Conservation (phyloP, 768 basidiomycete genomes). For the Agrocybe pediades region DNA sequence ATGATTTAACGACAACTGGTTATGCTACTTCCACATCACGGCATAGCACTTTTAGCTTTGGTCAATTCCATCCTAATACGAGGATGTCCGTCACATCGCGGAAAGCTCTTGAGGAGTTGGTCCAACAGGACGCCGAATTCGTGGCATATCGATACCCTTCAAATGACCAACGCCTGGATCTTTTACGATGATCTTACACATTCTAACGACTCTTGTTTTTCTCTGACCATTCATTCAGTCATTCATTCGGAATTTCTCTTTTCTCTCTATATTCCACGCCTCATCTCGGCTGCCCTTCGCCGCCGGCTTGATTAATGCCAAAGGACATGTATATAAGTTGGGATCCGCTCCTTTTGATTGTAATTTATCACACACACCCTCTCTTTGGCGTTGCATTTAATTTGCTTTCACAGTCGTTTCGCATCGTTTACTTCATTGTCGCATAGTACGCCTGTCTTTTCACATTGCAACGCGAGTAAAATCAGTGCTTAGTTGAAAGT, state of each 20-base stretch:
- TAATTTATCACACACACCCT: slow-evolving; percentile 20
- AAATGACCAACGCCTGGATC: slow-evolving; percentile 66
- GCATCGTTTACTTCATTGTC: slow-evolving; percentile 3
- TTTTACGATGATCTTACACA: slow-evolving; percentile 39
- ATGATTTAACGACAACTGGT: slow-evolving; percentile 45
- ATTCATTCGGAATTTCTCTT: too few relatives aligned
- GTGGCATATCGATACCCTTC: slow-evolving; percentile 89
- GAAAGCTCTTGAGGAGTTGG: slow-evolving; percentile 74
- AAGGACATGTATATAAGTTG: slow-evolving; percentile 24
- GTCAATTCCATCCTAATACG: slow-evolving; percentile 34
- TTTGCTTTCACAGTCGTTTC: slow-evolving; percentile 14
- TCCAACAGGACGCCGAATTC: slow-evolving; percentile 85
- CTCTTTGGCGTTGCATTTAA: slow-evolving; percentile 12
- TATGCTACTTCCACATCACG: slow-evolving; percentile 54
- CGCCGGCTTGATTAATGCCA: slow-evolving; percentile 14
- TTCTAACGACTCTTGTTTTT: slow-evolving; percentile 4
- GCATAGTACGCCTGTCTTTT: neutral
- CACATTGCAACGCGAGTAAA: neutral
- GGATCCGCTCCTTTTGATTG: slow-evolving; percentile 18
- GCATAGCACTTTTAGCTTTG: slow-evolving; percentile 47
- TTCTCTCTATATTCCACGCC: slow-evolving; percentile 9
- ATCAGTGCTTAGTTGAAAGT: too few relatives aligned
- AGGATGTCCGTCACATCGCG: slow-evolving; percentile 67
- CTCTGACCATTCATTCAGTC: slow-evolving; percentile 9
- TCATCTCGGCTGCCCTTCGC: slow-evolving; percentile 19